A percentile compares a stretch with the other conserved stretches of the same genome.
Conservation (phyloP, 805 yeast genomes). For the Metschnikowia matae region DNA sequence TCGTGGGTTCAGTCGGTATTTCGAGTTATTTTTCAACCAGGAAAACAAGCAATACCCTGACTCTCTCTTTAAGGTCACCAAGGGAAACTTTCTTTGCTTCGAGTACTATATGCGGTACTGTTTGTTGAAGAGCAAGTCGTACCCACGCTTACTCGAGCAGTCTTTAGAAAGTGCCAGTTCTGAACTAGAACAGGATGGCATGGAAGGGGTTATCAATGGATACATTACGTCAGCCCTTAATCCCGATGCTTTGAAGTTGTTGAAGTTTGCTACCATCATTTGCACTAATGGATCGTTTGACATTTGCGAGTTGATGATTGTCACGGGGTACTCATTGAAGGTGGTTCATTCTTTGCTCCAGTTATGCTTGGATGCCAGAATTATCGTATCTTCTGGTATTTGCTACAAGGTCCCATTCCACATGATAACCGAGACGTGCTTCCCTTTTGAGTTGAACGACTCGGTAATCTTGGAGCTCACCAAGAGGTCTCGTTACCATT, state of each 20-base stretch:
- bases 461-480: constrained; percentile 33
- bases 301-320: constrained; percentile 36
- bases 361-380: constrained; percentile 27
- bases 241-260: constrained; percentile 16
- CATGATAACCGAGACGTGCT: constrained; percentile 23
- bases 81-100: constrained; percentile 19
- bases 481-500: constrained; percentile 31
- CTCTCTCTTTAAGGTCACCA: constrained; percentile 10
- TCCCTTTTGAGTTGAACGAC: constrained; percentile 28
- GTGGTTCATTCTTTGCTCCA: constrained; percentile 31
- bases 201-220: constrained; percentile 18
- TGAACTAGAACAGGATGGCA: constrained; percentile 8
- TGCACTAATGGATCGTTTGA: constrained; percentile 33
- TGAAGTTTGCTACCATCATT: constrained; percentile 43
- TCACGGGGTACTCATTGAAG: constrained; percentile 29
- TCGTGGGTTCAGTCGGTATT: constrained; percentile 6
- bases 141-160: background rate
- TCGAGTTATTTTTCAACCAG: constrained; percentile 6
- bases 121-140: background rate
- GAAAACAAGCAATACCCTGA: background rate
- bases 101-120: constrained; percentile 12
- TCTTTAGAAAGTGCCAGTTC: background rate
- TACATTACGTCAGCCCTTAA: constrained; percentile 20
- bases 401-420: constrained; percentile 48
- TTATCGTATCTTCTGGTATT: constrained; percentile 37